phyloP scores from a whole-genome alignment of 2,329 filamentous ascomycete genomes.

The Pseudocercospora eumusae region DNA sequence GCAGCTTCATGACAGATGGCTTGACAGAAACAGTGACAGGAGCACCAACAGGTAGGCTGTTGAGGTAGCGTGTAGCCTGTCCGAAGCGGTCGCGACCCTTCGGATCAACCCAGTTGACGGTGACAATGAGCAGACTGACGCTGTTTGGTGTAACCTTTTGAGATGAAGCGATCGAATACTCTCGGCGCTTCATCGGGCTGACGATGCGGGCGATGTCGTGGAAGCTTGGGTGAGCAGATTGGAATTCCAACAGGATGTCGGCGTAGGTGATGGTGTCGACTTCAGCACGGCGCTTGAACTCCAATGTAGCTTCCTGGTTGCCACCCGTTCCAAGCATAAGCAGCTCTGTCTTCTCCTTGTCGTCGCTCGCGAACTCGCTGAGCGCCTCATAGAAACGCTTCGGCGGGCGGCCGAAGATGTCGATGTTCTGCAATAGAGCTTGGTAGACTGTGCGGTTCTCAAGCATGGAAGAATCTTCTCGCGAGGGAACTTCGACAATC shows the following conservation, averaged over 20 bases:
- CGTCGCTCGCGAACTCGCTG: conserved; percentile 80
- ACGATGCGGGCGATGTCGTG: conserved; percentile 87
- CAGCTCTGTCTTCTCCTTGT: conserved; percentile 78
- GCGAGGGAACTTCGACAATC: conserved; percentile 86
- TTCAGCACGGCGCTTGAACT: conserved; percentile 90
- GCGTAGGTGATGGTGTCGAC: conserved; percentile 90
- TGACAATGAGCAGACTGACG: conserved; percentile 96
- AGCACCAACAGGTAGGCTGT: conserved; percentile 70
- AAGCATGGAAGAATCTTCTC: conserved; percentile 70
- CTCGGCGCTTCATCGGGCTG: conserved; percentile 87
- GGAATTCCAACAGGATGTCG: conserved; percentile 86
- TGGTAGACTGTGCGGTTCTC: conserved; percentile 94
- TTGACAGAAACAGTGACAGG: conserved; percentile 91
- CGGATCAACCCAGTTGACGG: conserved; percentile 91
- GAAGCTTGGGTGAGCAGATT: conserved; percentile 83
- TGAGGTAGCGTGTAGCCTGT: conserved; percentile 89
- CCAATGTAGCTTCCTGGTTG: conserved; percentile 71
- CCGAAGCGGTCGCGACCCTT: conserved; percentile 86
- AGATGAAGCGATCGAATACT: conserved; percentile 98
- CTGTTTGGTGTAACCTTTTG: conserved; percentile 88
- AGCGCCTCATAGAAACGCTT: conserved; percentile 97
- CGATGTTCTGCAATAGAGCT: conserved; percentile 84
- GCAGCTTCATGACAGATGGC: conserved; percentile 99
- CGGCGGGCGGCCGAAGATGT: conserved; percentile 93
- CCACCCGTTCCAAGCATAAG: conserved; percentile 66